Base-by-base conservation (phyloP, 495 filamentous ascomycete species). In the Gamarada debralockiae region DNA sequence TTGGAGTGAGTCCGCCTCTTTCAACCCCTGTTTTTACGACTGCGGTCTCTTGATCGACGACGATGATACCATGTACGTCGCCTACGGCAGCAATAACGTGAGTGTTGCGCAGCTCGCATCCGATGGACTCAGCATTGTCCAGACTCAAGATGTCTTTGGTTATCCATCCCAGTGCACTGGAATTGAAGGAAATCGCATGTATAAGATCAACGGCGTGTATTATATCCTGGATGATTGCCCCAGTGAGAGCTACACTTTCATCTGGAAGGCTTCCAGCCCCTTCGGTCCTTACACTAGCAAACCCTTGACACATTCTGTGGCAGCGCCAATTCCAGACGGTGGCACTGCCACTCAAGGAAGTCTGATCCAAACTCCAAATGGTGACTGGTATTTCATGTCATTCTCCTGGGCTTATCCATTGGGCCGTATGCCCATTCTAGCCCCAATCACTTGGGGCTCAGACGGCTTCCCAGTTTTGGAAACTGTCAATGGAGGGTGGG, bases 361-460 rank as follows among this genome's bases (percentile, higher is more conserved):
- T 22, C 64, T 85, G 14, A 72, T 85, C 1, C 62, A 79, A 31
- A 77, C 77, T 0, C 67, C 70, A 8, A 61, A 68, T 21, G 74
- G 74, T 1, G 66, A 73, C 23, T 85, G 80, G 79, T 83, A 76
- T 57, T 85, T 79, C 46, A 74, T 80, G 56, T 72, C 74, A 0
- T 85, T 83, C 57, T 65, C 74, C 40, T 77, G 77, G 60, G 65
- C 68, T 0, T 83, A 78, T 42, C 78, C 80, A 0, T 67, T 64
- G 4, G 81, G 80, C 0, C 69, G 80, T n/a, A 71, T 82, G 12
- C 81, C 80, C 0, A 76, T 82, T 8, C 57, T 82, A 3, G 79
- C 80, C 8, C 78, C 80, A 0, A 39, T 83, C 15, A 65, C 57
- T 17, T 83, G 73, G 71, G 67, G 59, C 5, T 40, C 57, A 3